Evolutionary conservation across 2,329 filamentous ascomycete species (phyloP), one percentile per base, ranked within the genome.

Genomic region (Botryosphaeria agaves): DNA sequence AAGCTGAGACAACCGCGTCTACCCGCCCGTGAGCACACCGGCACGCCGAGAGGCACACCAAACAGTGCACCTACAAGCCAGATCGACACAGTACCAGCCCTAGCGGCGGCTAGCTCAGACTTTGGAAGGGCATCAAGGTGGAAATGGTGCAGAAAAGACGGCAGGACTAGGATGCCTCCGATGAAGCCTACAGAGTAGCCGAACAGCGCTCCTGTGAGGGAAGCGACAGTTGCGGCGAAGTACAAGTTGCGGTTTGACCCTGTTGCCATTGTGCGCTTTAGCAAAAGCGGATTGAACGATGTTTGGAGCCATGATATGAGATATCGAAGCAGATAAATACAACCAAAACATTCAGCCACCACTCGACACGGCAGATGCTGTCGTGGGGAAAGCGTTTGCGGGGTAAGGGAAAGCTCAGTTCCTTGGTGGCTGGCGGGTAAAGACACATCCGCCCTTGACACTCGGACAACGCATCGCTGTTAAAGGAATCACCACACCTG

Each of bases 111-210:
- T 14, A 34, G 25, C 7, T 33, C 18, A 11, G 14, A 4, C 5
- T 21, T 14, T 9, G 35, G 25, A n/a, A 41, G 39, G 9, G n/a
- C 14, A 16, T 34, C 31, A 31, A 43, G 41, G 16, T 30, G 14
- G 32, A 44, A 44, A 32, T 41, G 35, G 15, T 25, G 23, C n/a
- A 36, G 37, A 30, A 44, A 44, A 11, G 41, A 43, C 5, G 41
- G 41, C 9, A 44, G 33, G 21, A 43, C 41, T 7, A 44, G 34
- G 8, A 40, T 29, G 21, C 41, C 41, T 15, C 41, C 41, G 23
- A 43, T 39, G 35, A 44, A 42, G 28, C 41, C 41, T n/a, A 44
- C 38, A 11, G 34, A 38, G 36, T 43, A 44, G 16, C 41, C 41
- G 27, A 43, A 42, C 5, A 42, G 32, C 8, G 35, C 31, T 8